Conservation (phyloP, 2,329 filamentous ascomycete species). For the Fusarium siculi region DNA sequence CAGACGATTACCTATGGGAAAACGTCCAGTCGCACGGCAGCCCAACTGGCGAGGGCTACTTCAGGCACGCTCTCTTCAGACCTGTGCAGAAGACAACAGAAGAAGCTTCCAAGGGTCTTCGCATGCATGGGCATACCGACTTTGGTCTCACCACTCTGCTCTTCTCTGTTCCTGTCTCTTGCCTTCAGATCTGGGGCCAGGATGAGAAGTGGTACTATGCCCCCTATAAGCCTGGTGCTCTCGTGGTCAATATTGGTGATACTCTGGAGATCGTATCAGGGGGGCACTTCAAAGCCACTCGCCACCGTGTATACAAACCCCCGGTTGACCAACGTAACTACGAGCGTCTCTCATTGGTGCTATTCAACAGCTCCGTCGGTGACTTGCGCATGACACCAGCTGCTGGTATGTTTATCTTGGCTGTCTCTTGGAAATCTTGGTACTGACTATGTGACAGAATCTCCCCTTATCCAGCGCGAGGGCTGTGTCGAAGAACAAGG, state of each 20-base stretch:
- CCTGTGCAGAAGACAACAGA: constrained; percentile 32
- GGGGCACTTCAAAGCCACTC: constrained; percentile 37
- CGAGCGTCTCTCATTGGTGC: constrained; percentile 55
- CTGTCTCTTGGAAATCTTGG: neutral
- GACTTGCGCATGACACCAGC: constrained; percentile 56
- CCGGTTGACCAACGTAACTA: constrained; percentile 41
- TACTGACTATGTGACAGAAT: constrained; percentile 13
- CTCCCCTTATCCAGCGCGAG: constrained; percentile 48
- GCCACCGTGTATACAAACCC: constrained; percentile 33
- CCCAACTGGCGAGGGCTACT: constrained; percentile 36
- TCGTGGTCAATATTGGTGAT: constrained; percentile 36
- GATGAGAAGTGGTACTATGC: constrained; percentile 39
- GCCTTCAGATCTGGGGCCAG: constrained; percentile 35
- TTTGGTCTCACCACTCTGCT: constrained; percentile 30
- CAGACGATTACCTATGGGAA: constrained; percentile 36
- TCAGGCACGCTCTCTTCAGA: constrained; percentile 34
- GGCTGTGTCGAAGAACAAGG: constrained; percentile 57
- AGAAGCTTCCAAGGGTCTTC: constrained; percentile 33
- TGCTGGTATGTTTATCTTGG: neutral
- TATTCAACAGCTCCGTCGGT: constrained; percentile 59
- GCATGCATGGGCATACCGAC: constrained; percentile 35
- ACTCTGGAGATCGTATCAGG: constrained; percentile 34
- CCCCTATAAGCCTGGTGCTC: constrained; percentile 35
- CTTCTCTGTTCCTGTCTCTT: constrained; percentile 35
- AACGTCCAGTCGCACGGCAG: constrained; percentile 38